Evolutionary conservation across 345 rosid species (phyloP).

Genomic region (Punica granatum): DNA sequence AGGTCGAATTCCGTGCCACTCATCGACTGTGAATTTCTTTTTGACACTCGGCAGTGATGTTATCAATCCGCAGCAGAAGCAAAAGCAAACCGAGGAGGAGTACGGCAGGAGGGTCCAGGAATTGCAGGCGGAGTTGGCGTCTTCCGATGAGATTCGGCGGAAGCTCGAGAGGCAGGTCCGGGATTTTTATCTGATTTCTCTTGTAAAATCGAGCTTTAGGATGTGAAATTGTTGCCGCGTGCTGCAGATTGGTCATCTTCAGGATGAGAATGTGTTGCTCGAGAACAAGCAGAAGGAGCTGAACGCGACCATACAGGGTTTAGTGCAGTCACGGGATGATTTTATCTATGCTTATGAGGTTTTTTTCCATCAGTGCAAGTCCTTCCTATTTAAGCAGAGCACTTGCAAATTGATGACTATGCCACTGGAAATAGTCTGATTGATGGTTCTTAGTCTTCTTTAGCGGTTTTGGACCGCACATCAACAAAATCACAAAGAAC

Average conservation of each 20-base stretch:
- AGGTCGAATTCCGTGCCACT: conserved; percentile 28
- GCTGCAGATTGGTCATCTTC: conserved; percentile 52
- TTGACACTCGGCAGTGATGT: background rate
- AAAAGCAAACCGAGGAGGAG: conserved; percentile 70
- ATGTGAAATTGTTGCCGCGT: background rate
- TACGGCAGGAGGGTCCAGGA: conserved; percentile 45
- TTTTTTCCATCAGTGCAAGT: conserved; percentile 2
- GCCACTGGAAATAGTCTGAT: background rate
- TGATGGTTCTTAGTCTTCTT: background rate
- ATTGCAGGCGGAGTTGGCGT: conserved; percentile 44
- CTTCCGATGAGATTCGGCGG: conserved; percentile 39
- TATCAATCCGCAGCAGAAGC: conserved; percentile 42
- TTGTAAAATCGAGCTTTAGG: background rate
- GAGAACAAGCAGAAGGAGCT: conserved; percentile 57
- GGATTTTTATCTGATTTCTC: background rate
- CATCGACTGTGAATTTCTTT: background rate
- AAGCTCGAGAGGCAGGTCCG: conserved; percentile 44
- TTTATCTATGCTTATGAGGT: conserved; percentile 65
- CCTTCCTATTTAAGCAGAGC: background rate
- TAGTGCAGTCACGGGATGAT: conserved; percentile 61
- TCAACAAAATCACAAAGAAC: background rate
- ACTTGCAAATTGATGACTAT: background rate
- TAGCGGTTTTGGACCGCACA: too few relatives aligned
- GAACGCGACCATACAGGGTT: conserved; percentile 42
- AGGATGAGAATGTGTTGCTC: conserved; percentile 53